phyloP scores from a whole-genome alignment of 257 asterid genomes.

The Rhazya stricta region DNA sequence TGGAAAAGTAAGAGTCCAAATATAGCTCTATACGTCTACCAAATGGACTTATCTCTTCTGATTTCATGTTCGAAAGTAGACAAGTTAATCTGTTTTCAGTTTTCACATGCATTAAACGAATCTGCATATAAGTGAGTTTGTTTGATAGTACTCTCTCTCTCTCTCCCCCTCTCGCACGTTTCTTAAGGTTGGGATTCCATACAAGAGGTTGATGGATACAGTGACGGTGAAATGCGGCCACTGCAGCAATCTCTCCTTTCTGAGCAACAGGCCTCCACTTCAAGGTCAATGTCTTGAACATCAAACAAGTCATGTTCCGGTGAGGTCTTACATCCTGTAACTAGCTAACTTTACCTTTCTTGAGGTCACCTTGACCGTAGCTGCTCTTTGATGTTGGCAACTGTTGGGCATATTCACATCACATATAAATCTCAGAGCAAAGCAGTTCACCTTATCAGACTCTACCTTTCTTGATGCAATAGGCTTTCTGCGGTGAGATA shows the following conservation, averaged over 20 bases:
- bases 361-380: neutral
- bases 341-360: too few relatives aligned
- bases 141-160: too few relatives aligned
- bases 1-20: too few relatives aligned
- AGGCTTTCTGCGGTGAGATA: conserved; percentile 53
- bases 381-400: neutral
- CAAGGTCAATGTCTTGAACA: conserved; percentile 64
- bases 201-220: conserved; percentile 85
- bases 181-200: conserved; percentile 79
- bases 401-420: neutral
- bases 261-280: conserved; percentile 61
- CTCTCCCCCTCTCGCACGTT: too few relatives aligned
- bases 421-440: too few relatives aligned
- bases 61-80: too few relatives aligned
- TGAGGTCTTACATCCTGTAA: conserved; percentile 6
- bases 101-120: too few relatives aligned
- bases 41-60: too few relatives aligned
- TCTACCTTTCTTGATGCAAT: conserved; percentile 1
- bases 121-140: too few relatives aligned
- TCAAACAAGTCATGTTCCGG: conserved; percentile 34
- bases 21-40: too few relatives aligned
- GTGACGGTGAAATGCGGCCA: conserved; percentile 99
- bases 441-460: too few relatives aligned
- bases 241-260: conserved; percentile 87
- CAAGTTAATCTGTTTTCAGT: too few relatives aligned